Evolutionary conservation across 805 yeast genomes (phyloP), one percentile per base, ranked within the genome.

Genomic region (Schwanniomyces sp.): DNA sequence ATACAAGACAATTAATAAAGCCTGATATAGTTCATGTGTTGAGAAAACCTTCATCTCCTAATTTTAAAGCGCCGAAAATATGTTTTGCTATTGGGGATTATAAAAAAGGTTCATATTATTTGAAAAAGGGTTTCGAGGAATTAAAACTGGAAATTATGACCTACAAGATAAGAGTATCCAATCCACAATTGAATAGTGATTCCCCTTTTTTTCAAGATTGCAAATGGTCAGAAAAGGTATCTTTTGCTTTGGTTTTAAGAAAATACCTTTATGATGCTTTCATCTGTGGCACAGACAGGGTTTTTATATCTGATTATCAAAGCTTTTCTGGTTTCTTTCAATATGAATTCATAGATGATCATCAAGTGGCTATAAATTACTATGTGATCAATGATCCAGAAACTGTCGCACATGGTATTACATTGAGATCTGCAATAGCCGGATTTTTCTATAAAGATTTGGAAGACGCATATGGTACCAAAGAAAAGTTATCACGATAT

Each of bases 351-450:
- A 12, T 38, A 14, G 41, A 38, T 24, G 41, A 38, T 12, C 14
- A 30, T n/a, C 16, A 38, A 16, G 16, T 38, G 41, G 9, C 41
- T 18, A 38, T 38, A 38, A 25, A 38, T 41, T 42, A 28, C 24
- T 21, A 21, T 21, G 24, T 21, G 24, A 21, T 21, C 24, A 21
- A 21, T 34, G 41, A 43, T 43, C 43, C 45, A 32, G 43, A 43
- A 26, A 32, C 45, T 8, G 45, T 43, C 16, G 45, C 17, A 27
- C 29, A 43, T 34, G 45, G 45, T 9, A 43, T 43, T 21, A 43
- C 45, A 21, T 43, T 43, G 41, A 43, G 42, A 25, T 43, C 45
- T 17, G 45, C 45, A n/a, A 34, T 43, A 34, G 45, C 45, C 10
- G 43, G 45, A 18, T 43, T 43, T 30, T 43, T 25, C n/a, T 40